phyloP scores from a whole-genome alignment of 768 basidiomycete genomes.

The Termitomyces titanicus region DNA sequence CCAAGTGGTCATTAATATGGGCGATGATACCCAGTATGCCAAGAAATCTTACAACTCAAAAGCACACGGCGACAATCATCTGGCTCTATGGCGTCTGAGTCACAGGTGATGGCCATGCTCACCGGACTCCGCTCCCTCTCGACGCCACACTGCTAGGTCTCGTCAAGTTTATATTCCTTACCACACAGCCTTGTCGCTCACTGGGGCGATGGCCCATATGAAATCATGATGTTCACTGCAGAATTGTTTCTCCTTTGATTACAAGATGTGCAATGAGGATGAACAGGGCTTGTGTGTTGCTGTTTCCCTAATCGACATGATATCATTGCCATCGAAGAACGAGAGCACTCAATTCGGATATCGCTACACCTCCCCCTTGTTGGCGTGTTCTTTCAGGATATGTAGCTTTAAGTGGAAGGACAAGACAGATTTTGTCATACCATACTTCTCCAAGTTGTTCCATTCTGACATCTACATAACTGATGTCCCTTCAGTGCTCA shows the following conservation, averaged over 20 bases:
- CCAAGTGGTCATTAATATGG: background rate
- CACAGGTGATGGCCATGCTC: constrained; percentile 43
- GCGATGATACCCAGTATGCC: background rate
- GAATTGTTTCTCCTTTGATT: constrained; percentile 50
- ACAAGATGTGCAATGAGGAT: constrained; percentile 50
- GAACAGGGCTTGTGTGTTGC: too few relatives aligned
- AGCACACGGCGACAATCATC: constrained; percentile 57
- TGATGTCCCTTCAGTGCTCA: background rate
- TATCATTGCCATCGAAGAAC: too few relatives aligned
- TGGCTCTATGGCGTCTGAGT: constrained; percentile 45
- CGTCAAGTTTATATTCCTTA: constrained; percentile 68
- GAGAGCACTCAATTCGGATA: too few relatives aligned
- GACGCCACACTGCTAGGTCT: constrained; percentile 28
- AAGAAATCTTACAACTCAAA: constrained; percentile 3
- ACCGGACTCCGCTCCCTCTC: constrained; percentile 45
- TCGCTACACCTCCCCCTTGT: too few relatives aligned
- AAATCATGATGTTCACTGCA: constrained; percentile 58
- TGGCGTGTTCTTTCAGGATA: too few relatives aligned
- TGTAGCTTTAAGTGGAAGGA: too few relatives aligned
- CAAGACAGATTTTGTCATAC: too few relatives aligned
- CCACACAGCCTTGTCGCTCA: constrained; percentile 33
- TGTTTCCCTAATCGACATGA: too few relatives aligned
- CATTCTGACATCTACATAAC: background rate
- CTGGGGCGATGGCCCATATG: constrained; percentile 40
- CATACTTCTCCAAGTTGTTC: background rate